These are phyloP conservation scores for Penicillium sp. DNA, from an alignment of 2,329 filamentous ascomycete genomes.

Conservation along the genomic window DNA sequence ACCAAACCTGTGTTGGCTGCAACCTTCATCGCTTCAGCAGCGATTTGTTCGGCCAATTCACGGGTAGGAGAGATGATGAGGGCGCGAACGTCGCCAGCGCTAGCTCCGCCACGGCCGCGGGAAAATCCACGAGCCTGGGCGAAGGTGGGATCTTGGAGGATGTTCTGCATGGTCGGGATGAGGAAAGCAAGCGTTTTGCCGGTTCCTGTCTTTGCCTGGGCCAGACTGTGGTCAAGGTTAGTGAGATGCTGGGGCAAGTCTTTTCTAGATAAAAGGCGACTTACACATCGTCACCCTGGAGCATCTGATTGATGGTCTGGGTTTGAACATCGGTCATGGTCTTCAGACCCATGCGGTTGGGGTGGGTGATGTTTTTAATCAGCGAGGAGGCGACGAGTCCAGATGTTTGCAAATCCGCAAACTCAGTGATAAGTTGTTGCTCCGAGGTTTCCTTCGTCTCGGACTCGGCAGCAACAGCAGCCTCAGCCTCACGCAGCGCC, in stretches of 20 bases:
- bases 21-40: slow-evolving; percentile 73
- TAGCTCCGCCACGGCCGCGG: slow-evolving; percentile 11
- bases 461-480: slow-evolving; percentile 25
- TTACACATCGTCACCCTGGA: slow-evolving; percentile 83
- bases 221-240: slow-evolving; percentile 62
- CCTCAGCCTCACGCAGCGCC: slow-evolving; percentile 29
- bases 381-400: slow-evolving; percentile 65
- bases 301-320: slow-evolving; percentile 77
- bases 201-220: slow-evolving; percentile 95
- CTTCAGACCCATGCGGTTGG: slow-evolving; percentile 71
- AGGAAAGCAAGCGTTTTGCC: slow-evolving; percentile 96
- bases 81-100: slow-evolving; percentile 58
- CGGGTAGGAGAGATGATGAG: slow-evolving; percentile 67
- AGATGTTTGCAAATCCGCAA: slow-evolving; percentile 42
- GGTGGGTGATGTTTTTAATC: slow-evolving; percentile 66
- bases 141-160: slow-evolving; percentile 69
- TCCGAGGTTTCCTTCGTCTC: slow-evolving; percentile 14
- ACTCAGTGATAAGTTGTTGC: slow-evolving; percentile 37
- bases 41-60: slow-evolving; percentile 68
- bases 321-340: slow-evolving; percentile 93
- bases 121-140: slow-evolving; percentile 11
- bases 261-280: slow-evolving; percentile 36
- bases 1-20: slow-evolving; percentile 67
- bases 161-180: slow-evolving; percentile 79
- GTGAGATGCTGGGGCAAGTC: not conserved